Evolutionary conservation across 73 alveolate genomes (phyloP).

Genomic region (Loxodes magnus): DNA sequence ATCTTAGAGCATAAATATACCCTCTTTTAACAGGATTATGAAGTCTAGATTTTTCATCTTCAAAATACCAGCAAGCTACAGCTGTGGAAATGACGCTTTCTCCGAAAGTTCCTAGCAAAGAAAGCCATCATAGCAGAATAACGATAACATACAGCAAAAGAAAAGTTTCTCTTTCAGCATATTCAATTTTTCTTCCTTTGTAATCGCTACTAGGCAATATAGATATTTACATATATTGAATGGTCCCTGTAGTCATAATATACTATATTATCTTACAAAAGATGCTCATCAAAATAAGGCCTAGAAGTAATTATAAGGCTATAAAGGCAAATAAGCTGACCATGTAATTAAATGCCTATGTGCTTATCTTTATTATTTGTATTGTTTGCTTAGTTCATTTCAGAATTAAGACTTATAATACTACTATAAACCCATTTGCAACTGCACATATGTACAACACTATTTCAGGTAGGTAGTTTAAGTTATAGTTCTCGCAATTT

Average conservation of each 20-base stretch:
- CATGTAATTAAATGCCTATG: background rate
- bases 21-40: conserved; percentile 8
- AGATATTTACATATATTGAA: background rate
- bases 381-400: background rate
- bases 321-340: conserved; percentile 4
- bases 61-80: conserved; percentile 7
- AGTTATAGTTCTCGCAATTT: conserved; percentile 6
- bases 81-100: conserved; percentile 11
- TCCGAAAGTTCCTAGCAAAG: background rate
- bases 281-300: background rate
- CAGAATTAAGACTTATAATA: background rate
- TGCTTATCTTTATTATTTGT: background rate
- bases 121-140: conserved; percentile 9
- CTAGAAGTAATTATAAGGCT: background rate
- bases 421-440: background rate
- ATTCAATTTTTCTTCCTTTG: background rate
- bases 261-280: background rate
- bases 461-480: background rate
- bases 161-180: conserved; percentile 9
- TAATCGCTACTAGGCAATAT: conserved; percentile 14
- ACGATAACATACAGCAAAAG: background rate
- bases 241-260: conserved; percentile 10
- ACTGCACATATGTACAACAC: background rate
- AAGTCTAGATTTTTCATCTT: conserved; percentile 3
- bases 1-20: background rate